These are phyloP conservation scores for Takashimella koratensis DNA, from an alignment of 1,284 basidiomycete genomes.

Conservation along the genomic window DNA sequence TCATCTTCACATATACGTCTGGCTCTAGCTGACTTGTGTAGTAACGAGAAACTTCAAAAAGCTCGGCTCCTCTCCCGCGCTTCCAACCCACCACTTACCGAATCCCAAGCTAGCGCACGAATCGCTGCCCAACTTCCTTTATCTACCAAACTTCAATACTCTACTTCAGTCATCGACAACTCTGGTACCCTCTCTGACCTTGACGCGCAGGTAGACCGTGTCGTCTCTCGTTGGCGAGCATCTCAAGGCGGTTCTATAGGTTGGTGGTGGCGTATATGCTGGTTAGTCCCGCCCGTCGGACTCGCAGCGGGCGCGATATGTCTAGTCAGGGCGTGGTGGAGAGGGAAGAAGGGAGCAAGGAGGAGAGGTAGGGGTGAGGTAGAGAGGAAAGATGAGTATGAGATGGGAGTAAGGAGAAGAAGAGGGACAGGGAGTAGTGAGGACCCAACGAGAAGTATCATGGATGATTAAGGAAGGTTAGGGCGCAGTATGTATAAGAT, in stretches of 20 bases:
- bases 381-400: slow-evolving; percentile 23
- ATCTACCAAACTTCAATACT: slow-evolving; percentile 71
- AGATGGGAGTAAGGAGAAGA: slow-evolving; percentile 29
- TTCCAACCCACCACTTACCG: slow-evolving; percentile 57
- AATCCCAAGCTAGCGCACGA: slow-evolving; percentile 61
- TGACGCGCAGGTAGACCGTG: slow-evolving; percentile 62
- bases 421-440: slow-evolving; percentile 19
- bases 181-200: slow-evolving; percentile 69
- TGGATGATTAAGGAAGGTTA: too few relatives aligned
- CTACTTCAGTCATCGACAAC: slow-evolving; percentile 86
- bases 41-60: slow-evolving; percentile 60
- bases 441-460: slow-evolving; percentile 14
- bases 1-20: background rate
- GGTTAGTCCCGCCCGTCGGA: slow-evolving; percentile 77
- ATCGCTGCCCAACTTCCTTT: slow-evolving; percentile 80
- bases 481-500: too few relatives aligned
- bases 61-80: slow-evolving; percentile 67
- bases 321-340: slow-evolving; percentile 23
- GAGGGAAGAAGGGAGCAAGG: slow-evolving; percentile 12
- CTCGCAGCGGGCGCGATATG: slow-evolving; percentile 38
- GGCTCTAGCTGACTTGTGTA: slow-evolving; percentile 13
- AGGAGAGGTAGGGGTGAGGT: slow-evolving; percentile 34
- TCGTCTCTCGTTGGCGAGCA: slow-evolving; percentile 60
- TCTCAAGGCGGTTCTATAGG: slow-evolving; percentile 53
- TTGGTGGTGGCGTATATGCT: slow-evolving; percentile 65